Evolutionary conservation across 305 asterid genomes (phyloP), one percentile per base, ranked within the genome.

Genomic region (Solanum hybrid): DNA sequence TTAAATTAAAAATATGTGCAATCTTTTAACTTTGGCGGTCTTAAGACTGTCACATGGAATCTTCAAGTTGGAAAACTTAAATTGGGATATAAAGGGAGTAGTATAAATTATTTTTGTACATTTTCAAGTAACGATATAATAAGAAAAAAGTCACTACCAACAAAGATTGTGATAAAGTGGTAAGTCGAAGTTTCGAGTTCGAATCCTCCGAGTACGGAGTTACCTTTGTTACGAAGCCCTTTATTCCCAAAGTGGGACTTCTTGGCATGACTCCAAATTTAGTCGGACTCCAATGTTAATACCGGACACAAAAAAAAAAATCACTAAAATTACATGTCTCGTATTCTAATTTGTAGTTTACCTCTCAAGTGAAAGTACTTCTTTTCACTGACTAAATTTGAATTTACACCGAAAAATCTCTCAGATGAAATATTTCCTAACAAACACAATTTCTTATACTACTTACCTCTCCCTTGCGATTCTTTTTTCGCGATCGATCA

Each of bases 1-100:
- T 16, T 1, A 16, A 51, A 16, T 51, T 9, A 51, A 16, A 67
- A 4, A 67, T n/a, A 0, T 67, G 75, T 67, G 7, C 0, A 5
- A 2, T n/a, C 1, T 0, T 67, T 67, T 24, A 67, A n/a, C 2
- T 67, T 0, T 67, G 0, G 16, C 6, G 4, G 1, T 67, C 2
- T 24, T 67, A 67, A 67, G 5, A 2, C 1, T 67, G 31, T 67
- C 29, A 67, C 1, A 4, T n/a, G 5, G 1, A 69, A 11, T 69
- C 16, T 69, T 0, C 0, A 6, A 24, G 6, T 24, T 24, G 8
- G 3, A 24, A 69, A 69, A 10, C 31, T 69, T 69, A 24, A 10
- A 24, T 69, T 11, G 33, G 31, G 67, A 16, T 51, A 64, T n/a
- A 2, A 2, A 69, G 16, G 31, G 6, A 69, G 31, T 24, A 71